These are phyloP conservation scores for Sarocladiaceae sp. DNA, from an alignment of 2,329 filamentous ascomycete genomes.

Conservation along the genomic window DNA sequence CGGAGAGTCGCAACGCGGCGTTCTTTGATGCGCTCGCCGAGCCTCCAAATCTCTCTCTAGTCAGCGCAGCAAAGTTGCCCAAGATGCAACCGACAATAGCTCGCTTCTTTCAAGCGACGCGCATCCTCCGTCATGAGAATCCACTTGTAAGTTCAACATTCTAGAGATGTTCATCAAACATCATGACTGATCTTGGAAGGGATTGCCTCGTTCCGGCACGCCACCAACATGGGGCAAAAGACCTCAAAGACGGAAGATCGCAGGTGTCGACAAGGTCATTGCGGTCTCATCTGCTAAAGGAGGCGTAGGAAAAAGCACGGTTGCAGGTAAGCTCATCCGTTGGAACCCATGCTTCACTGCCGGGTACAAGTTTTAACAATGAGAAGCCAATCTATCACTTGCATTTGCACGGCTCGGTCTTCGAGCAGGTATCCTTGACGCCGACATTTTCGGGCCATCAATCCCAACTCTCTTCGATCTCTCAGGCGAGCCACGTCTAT, in stretches of 20 bases:
- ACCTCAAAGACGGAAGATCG: conserved; percentile 75
- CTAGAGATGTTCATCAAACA: background rate
- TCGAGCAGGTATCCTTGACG: conserved; percentile 83
- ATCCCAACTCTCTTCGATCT: conserved; percentile 88
- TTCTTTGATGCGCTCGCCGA: too few species aligned
- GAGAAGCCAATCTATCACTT: conserved; percentile 71
- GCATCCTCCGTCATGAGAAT: conserved; percentile 66
- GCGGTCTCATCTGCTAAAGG: conserved; percentile 97
- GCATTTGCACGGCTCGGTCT: conserved; percentile 80
- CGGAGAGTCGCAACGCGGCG: too few species aligned
- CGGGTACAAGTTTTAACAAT: too few species aligned
- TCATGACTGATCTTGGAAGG: conserved; percentile 45
- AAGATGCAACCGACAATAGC: conserved; percentile 12
- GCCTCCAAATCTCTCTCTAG: too few species aligned
- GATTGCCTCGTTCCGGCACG: conserved; percentile 72
- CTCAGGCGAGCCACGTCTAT: conserved; percentile 72
- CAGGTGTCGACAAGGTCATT: conserved; percentile 83
- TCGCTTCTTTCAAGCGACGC: conserved; percentile 30
- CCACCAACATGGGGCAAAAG: conserved; percentile 60
- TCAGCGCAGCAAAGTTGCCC: too few species aligned
- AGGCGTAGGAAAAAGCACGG: conserved; percentile 95
- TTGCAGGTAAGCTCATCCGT: conserved; percentile 58
- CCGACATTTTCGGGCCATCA: conserved; percentile 94
- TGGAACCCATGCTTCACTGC: background rate
- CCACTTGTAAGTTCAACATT: conserved; percentile 59